These are phyloP conservation scores for Martiniozyma asiatica DNA, from an alignment of 1,139 yeast genomes.

Conservation along the genomic window DNA sequence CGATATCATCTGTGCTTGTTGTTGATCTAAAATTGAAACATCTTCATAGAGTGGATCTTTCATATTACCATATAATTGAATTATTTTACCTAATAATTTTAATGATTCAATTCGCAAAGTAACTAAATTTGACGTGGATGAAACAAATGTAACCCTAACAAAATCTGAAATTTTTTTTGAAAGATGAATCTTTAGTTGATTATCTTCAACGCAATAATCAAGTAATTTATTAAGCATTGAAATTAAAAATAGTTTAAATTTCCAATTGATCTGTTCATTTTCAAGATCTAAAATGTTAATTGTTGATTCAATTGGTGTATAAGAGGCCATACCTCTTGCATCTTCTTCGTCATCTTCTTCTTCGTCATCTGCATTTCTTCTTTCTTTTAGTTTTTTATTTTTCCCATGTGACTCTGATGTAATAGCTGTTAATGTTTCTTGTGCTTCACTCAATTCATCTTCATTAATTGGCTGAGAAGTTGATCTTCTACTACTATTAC, in stretches of 20 bases:
- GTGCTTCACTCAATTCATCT: slow-evolving; percentile 15
- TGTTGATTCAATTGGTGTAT: slow-evolving; percentile 3
- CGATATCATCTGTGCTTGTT: slow-evolving; percentile 87
- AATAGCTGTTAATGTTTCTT: slow-evolving; percentile 14
- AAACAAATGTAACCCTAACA: slow-evolving; percentile 71
- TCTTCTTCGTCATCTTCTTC: slow-evolving; percentile 12
- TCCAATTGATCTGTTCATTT: slow-evolving; percentile 61
- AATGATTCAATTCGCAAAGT: slow-evolving; percentile 57
- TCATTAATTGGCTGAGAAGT: too few relatives aligned
- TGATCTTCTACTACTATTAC: too few relatives aligned
- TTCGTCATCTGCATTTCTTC: slow-evolving; percentile 18
- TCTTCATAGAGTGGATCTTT: slow-evolving; percentile 68
- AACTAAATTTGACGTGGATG: slow-evolving; percentile 63
- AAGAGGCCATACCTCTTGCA: slow-evolving; percentile 3
- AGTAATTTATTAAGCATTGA: slow-evolving; percentile 45
- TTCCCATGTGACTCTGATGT: slow-evolving; percentile 7
- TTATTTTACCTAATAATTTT: slow-evolving; percentile 47
- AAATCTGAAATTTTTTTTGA: slow-evolving; percentile 53
- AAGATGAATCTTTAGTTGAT: slow-evolving; percentile 30
- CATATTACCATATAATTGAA: slow-evolving; percentile 35
- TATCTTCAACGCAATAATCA: slow-evolving; percentile 28
- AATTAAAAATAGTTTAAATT: slow-evolving; percentile 51
- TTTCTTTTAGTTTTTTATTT: too few relatives aligned
- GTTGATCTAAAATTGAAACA: slow-evolving; percentile 71
- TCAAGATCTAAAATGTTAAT: slow-evolving; percentile 25